Base-by-base conservation (phyloP, 2,329 filamentous ascomycete species). In the Verruconis gallopava region DNA sequence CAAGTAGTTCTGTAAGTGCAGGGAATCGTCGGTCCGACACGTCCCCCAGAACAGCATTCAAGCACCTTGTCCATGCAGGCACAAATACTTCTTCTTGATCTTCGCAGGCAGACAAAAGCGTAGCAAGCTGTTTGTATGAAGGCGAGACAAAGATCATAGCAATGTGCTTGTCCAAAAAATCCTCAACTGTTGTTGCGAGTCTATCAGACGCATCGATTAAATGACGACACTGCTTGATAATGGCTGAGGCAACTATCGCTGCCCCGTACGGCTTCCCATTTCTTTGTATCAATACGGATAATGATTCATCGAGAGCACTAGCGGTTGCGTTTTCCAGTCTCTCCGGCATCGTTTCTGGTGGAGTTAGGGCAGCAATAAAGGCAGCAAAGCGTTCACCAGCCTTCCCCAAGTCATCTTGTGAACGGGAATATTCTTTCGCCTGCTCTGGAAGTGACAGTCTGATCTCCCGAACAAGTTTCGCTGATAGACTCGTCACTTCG, bases 391-490 rank as follows among this genome's bases (percentile, higher is more conserved):
- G 77, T 36, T 69, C 66, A 0, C 79, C 78, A 51, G 81, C 73
- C 4, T 77, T 68, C 6, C 75, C 73, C 19, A 93, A 69, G 32
- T 67, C 66, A 39, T 75, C 69, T 55, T 94, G 85, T 0, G 85
- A 93, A 33, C 69, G 68, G 19, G 73, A 69, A 50, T 83, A 83
- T 14, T 85, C 81, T 47, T 80, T 80, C 0, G 85, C 86, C 43
- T 89, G 77, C 54, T 89, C 85, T 1, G 88, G 85, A 4, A 84
- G 70, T 0, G 85, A 93, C 4, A 75, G 73, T 42, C 77, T 78
- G 44, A 94, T 77, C 28, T 73, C 70, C 21, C 75, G 66, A 19
- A 79, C 66, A n/a, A 94, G 62, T 0, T 68, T 57, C 1, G 72
- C 63, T 0, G 75, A 72, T n/a, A 85, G 59, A 2, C 64, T 64